phyloP scores from a whole-genome alignment of 768 basidiomycete genomes.

The Cystofilobasidium capitatum region DNA sequence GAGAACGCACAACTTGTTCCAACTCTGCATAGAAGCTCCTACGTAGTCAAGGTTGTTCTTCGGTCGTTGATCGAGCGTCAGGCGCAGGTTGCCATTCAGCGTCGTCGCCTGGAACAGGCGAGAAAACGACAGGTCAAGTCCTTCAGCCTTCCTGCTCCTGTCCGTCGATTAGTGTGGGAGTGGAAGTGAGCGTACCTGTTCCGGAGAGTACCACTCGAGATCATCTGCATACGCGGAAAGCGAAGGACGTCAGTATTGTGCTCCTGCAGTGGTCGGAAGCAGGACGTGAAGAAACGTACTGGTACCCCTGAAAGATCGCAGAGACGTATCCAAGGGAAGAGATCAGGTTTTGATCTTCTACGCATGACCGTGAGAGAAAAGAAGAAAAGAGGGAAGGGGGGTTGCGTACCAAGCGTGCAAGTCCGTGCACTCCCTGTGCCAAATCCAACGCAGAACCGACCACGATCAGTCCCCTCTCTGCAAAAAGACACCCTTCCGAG shows the following conservation, averaged over 20 bases:
- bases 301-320: too few relatives aligned
- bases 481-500: not conserved
- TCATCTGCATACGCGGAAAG: too few relatives aligned
- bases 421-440: constrained; percentile 14
- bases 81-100: constrained; percentile 33
- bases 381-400: constrained; percentile 37
- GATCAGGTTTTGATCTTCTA: too few relatives aligned
- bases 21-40: constrained; percentile 6
- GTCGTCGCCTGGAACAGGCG: constrained; percentile 38
- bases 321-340: too few relatives aligned
- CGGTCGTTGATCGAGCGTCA: constrained; percentile 33
- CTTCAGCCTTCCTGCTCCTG: not conserved
- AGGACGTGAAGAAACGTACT: not conserved
- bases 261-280: not conserved
- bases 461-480: not conserved
- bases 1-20: constrained; percentile 27
- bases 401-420: constrained; percentile 25
- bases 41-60: constrained; percentile 31
- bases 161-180: not conserved
- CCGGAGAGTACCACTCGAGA: not conserved
- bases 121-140: not conserved
- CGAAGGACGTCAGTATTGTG: too few relatives aligned
- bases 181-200: not conserved
- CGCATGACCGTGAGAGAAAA: too few relatives aligned
- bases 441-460: not conserved